phyloP scores from a whole-genome alignment of 495 filamentous ascomycete genomes.

The Corynascus novoguineensis region DNA sequence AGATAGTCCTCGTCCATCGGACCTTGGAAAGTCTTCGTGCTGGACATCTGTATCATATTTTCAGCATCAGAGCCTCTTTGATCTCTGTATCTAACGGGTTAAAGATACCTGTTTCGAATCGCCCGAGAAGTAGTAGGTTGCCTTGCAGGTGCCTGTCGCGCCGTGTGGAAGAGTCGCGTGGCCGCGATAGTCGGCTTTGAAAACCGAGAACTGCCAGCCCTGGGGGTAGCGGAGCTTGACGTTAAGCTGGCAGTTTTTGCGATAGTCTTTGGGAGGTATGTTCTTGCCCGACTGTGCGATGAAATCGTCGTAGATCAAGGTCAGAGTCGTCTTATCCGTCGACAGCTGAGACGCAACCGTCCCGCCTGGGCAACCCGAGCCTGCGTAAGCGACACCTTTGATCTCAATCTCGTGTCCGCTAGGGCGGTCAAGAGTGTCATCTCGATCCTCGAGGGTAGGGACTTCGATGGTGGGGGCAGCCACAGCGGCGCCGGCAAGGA shows the following conservation, averaged over 20 bases:
- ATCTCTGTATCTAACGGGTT: too few relatives aligned
- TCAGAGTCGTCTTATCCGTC: slow-evolving; percentile 41
- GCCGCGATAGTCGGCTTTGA: slow-evolving; percentile 48
- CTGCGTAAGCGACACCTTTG: slow-evolving; percentile 41
- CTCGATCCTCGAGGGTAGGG: too few relatives aligned
- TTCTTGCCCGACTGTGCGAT: slow-evolving; percentile 41
- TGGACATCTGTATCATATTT: slow-evolving; percentile 23
- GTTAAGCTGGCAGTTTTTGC: slow-evolving; percentile 51
- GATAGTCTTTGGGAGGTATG: slow-evolving; percentile 34
- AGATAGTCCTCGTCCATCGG: slow-evolving; percentile 36
- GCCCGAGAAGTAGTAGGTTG: slow-evolving; percentile 50
- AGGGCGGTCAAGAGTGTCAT: not conserved
- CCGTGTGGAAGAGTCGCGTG: slow-evolving; percentile 40
- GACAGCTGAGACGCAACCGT: slow-evolving; percentile 39
- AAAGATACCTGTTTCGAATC: slow-evolving; percentile 25
- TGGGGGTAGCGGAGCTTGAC: slow-evolving; percentile 45
- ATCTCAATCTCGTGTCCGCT: not conserved
- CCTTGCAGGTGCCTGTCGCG: slow-evolving; percentile 43
- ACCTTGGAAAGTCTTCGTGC: slow-evolving; percentile 32
- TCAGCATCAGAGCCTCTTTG: too few relatives aligned
- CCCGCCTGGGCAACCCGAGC: slow-evolving; percentile 46
- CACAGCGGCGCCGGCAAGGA: slow-evolving; percentile 15
- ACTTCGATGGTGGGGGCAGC: slow-evolving; percentile 9
- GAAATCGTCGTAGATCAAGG: slow-evolving; percentile 43
- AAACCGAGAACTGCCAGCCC: slow-evolving; percentile 50